Base-by-base conservation (phyloP, 352 stramenopile species). In the Heterotrichella gracilis region DNA sequence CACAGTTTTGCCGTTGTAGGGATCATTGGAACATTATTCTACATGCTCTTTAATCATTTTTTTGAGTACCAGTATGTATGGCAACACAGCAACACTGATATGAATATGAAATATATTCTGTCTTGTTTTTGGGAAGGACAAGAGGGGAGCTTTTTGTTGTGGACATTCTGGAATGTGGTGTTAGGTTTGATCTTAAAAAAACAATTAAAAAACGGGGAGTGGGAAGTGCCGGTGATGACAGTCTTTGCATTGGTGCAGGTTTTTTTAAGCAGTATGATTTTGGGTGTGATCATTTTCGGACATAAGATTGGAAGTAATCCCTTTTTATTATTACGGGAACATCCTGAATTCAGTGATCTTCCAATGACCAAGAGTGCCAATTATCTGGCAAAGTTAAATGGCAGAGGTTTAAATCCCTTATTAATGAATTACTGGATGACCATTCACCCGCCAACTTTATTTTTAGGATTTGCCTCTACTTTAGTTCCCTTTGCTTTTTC, bases 371-470 rank as follows among this genome's bases (percentile, higher is more conserved):
- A 53, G 32, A 53, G n/a, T n/a, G 32, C n/a, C n/a, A n/a, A 53
- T 17, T 17, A n/a, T n/a, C 32, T 53, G 32, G 32, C 32, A n/a
- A 53, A 53, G n/a, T n/a, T n/a, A n/a, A 53, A 9, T 53, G 32
- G 9, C 9, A 9, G 32, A n/a, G 32, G 32, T 17, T 53, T 53
- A 53, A 53, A 53, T 53, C 32, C 32, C n/a, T n/a, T 53, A n/a
- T n/a, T 53, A n/a, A 53, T 53, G 32, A 53, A 53, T 53, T 53
- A 53, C 32, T 53, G 32, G 32, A 53, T 53, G 32, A 53, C 32
- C n/a, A 53, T 53, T 53, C 32, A 53, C 32, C 32, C 32, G 32
- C 32, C 32, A 53, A 53, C 32, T n/a, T 53, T 53, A n/a, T 53
- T 53, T n/a, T n/a, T 53, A n/a, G 32, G 32, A n/a, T 53, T 53